Evolutionary conservation across 371 early-diverging fungal genomes (phyloP).

Genomic region (Apophysomyces elegans): DNA sequence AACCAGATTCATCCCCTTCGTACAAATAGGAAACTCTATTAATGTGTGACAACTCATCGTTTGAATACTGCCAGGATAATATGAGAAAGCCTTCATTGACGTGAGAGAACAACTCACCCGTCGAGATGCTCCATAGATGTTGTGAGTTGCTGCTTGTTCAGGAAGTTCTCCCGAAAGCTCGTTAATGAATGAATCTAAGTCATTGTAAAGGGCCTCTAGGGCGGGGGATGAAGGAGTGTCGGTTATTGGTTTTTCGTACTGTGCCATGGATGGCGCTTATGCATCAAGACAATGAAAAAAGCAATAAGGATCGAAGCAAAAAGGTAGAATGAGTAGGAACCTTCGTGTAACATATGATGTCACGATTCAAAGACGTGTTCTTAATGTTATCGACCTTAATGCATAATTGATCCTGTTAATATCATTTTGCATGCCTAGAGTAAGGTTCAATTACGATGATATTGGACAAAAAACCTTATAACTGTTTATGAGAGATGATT

Average conservation of each 20-base stretch:
- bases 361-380: not conserved
- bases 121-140: constrained; percentile 8
- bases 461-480: too few relatives aligned
- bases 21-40: constrained; percentile 8
- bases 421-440: too few relatives aligned
- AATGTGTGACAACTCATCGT: constrained; percentile 7
- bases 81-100: constrained; percentile 6
- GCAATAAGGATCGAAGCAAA: not conserved
- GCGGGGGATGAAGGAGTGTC: constrained; percentile 19
- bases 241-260: constrained; percentile 1
- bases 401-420: too few relatives aligned
- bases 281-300: not conserved
- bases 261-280: constrained; percentile 3
- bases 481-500: too few relatives aligned
- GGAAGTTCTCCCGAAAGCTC: constrained; percentile 21
- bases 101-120: not conserved
- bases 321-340: not conserved
- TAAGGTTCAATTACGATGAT: too few relatives aligned
- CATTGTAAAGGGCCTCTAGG: constrained; percentile 25
- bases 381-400: too few relatives aligned
- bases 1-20: constrained; percentile 22
- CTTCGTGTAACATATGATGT: constrained; percentile 5
- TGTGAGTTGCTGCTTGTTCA: not conserved
- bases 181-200: constrained; percentile 26
- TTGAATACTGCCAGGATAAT: constrained; percentile 7